Evolutionary conservation across 371 early-diverging fungal species (phyloP).

Genomic region (Mucor mucedo): DNA sequence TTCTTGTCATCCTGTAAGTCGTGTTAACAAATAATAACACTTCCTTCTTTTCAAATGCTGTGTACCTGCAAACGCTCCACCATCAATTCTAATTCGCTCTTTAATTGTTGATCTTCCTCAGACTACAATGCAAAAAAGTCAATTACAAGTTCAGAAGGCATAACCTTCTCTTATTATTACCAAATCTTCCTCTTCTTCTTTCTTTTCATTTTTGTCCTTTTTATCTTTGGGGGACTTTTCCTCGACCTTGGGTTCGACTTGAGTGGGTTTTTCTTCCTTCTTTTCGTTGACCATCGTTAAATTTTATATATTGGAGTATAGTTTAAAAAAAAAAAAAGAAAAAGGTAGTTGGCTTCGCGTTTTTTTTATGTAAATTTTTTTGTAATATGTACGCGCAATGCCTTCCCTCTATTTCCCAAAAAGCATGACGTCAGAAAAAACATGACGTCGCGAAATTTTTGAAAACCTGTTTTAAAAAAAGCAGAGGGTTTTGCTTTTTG

Average conservation of each 20-base stretch:
- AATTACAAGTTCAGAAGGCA: not conserved
- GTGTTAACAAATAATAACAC: not conserved
- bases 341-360: conserved; percentile 18
- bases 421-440: too few species aligned
- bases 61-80: conserved; percentile 85
- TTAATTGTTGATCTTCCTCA: conserved; percentile 95
- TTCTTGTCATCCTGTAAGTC: conserved; percentile 67
- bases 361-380: not conserved
- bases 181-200: conserved; percentile 56
- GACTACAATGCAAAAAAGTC: conserved; percentile 59
- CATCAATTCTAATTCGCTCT: conserved; percentile 91
- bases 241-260: conserved; percentile 29
- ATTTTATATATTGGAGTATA: not conserved
- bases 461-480: too few species aligned
- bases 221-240: conserved; percentile 35
- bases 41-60: not conserved
- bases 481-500: too few species aligned
- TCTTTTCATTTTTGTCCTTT: conserved; percentile 49
- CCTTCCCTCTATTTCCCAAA: too few species aligned
- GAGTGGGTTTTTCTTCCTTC: conserved; percentile 25
- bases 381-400: conserved; percentile 18
- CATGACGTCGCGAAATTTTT: too few species aligned
- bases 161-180: conserved; percentile 23
- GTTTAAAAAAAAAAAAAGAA: conserved; percentile 8
- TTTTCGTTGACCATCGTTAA: conserved; percentile 30